Percentiles rank a stretch among this genome's conserved stretches.
Conservation (phyloP, 768 basidiomycete species). For the Psilocybe tampanensis region DNA sequence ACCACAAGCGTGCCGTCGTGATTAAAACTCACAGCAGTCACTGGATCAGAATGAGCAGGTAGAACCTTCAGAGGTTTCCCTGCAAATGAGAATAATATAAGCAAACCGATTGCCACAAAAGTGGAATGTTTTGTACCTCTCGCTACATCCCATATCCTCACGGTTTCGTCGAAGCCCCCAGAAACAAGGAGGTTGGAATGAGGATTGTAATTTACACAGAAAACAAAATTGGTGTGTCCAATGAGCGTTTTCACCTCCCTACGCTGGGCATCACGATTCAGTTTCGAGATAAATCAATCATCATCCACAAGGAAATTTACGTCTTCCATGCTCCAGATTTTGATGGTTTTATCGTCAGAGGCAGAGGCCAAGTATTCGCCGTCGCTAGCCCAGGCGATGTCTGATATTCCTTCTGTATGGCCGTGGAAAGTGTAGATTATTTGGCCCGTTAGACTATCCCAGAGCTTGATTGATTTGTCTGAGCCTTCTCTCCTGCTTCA, state of each 20-base stretch:
- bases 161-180: slow-evolving; percentile 94
- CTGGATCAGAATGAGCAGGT: slow-evolving; percentile 97
- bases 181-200: slow-evolving; percentile 89
- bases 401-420: slow-evolving; percentile 84
- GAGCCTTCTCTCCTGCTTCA: slow-evolving; percentile 62
- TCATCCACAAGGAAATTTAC: slow-evolving; percentile 35
- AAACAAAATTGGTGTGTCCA: slow-evolving; percentile 93
- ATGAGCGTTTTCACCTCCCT: slow-evolving; percentile 64
- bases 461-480: slow-evolving; percentile 81
- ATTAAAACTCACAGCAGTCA: slow-evolving; percentile 93
- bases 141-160: slow-evolving; percentile 95
- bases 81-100: slow-evolving; percentile 31
- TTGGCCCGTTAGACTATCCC: slow-evolving; percentile 74
- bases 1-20: slow-evolving; percentile 94
- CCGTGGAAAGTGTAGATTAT: slow-evolving; percentile 74
- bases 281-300: slow-evolving; percentile 5
- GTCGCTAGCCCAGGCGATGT: slow-evolving; percentile 87
- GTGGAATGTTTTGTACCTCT: slow-evolving; percentile 59
- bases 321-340: slow-evolving; percentile 79
- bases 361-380: slow-evolving; percentile 86
- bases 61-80: slow-evolving; percentile 85
- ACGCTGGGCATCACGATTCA: slow-evolving; percentile 45
- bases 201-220: slow-evolving; percentile 92
- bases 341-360: slow-evolving; percentile 90
- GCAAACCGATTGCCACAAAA: neutral